Conservation (phyloP, 2,329 filamentous ascomycete genomes). For the Neobulgaria alba region DNA sequence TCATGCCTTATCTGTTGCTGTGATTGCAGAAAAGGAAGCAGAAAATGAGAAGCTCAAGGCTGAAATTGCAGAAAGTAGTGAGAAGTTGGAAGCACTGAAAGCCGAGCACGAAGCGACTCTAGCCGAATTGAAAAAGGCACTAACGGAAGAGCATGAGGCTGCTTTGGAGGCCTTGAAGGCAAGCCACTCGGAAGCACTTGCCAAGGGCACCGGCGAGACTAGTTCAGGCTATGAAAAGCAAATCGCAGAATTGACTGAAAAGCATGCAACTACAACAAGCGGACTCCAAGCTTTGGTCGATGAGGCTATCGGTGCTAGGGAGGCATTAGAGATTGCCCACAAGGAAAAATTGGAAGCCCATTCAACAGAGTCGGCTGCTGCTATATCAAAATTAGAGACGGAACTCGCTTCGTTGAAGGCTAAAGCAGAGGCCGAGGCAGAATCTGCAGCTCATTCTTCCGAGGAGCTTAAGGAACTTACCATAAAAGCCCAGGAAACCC, state of each 20-base stretch:
- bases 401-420: constrained; percentile 44
- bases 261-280: constrained; percentile 39
- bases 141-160: constrained; percentile 42
- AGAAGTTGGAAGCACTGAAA: constrained; percentile 22
- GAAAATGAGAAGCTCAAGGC: constrained; percentile 25
- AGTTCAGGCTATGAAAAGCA: constrained; percentile 39
- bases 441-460: constrained; percentile 13
- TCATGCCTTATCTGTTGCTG: constrained; percentile 27
- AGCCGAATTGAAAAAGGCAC: constrained; percentile 39
- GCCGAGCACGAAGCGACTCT: constrained; percentile 33
- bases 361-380: constrained; percentile 36
- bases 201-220: constrained; percentile 36
- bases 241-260: constrained; percentile 41
- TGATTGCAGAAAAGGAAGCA: constrained; percentile 29
- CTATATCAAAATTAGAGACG: constrained; percentile 42
- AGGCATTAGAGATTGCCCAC: constrained; percentile 37
- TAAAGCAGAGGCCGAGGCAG: constrained; percentile 31
- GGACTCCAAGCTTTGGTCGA: constrained; percentile 49
- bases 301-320: constrained; percentile 40
- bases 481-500: constrained; percentile 34
- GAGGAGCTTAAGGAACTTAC: constrained; percentile 42
- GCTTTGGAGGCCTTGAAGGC: constrained; percentile 42
- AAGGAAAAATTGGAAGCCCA: constrained; percentile 38
- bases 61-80: constrained; percentile 34
- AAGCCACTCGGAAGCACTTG: constrained; percentile 43